phyloP scores from a whole-genome alignment of 2,329 filamentous ascomycete species.

The Diaporthe sp. region DNA sequence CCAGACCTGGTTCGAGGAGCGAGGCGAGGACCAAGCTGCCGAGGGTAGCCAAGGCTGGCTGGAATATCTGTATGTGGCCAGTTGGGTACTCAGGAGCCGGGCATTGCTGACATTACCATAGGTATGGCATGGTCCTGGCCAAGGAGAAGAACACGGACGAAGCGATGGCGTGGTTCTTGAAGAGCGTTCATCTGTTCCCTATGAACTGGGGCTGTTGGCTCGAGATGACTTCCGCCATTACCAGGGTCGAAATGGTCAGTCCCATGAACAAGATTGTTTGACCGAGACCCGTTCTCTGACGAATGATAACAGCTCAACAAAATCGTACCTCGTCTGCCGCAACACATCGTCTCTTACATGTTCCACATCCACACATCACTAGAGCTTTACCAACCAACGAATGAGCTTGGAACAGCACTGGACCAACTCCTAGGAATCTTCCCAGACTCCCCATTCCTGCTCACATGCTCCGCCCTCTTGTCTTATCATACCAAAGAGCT shows the following conservation, averaged over 20 bases:
- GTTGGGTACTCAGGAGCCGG: not conserved
- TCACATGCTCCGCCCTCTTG: conserved; percentile 89
- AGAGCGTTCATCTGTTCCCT: conserved; percentile 88
- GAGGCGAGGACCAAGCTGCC: conserved; percentile 70
- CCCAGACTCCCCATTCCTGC: conserved; percentile 87
- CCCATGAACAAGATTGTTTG: not conserved
- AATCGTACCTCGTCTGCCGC: conserved; percentile 80
- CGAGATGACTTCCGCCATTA: conserved; percentile 86
- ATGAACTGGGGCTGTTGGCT: conserved; percentile 99
- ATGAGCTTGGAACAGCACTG: conserved; percentile 80
- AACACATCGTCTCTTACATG: conserved; percentile 93
- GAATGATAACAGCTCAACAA: conserved; percentile 73
- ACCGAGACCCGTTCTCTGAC: conserved; percentile 36
- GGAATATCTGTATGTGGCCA: conserved; percentile 74
- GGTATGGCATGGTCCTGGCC: conserved; percentile 89
- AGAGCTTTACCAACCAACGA: conserved; percentile 89
- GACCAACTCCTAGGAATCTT: conserved; percentile 87
- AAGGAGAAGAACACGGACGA: conserved; percentile 91
- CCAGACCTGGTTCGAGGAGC: conserved; percentile 83
- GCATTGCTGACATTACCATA: conserved; percentile 46
- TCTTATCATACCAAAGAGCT: conserved; percentile 93
- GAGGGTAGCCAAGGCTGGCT: conserved; percentile 87
- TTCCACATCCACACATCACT: conserved; percentile 93
- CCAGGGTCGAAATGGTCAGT: conserved; percentile 84
- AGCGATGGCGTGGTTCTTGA: conserved; percentile 88